These are phyloP conservation scores for Cladosporium sp. DNA, from an alignment of 2,329 filamentous ascomycete species.

Conservation along the genomic window DNA sequence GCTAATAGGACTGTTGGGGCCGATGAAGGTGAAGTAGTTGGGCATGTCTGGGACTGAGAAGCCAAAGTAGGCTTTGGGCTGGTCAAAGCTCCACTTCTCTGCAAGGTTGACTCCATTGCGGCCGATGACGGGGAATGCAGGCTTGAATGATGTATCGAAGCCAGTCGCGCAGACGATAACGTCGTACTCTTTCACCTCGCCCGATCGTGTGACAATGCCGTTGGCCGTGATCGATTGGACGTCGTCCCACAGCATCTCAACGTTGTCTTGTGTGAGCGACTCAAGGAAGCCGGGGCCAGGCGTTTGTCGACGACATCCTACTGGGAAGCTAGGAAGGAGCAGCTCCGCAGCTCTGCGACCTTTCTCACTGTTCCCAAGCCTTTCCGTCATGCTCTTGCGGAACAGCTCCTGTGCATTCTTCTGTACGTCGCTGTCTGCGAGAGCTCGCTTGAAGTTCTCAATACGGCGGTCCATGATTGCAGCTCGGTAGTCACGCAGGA, in stretches of 20 bases:
- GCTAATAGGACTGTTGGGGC: constrained; percentile 15
- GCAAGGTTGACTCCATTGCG: constrained; percentile 27
- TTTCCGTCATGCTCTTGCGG: constrained; percentile 4
- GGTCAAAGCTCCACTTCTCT: constrained; percentile 24
- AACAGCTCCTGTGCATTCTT: constrained; percentile 3
- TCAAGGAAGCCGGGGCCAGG: constrained; percentile 16
- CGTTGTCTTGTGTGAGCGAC: constrained; percentile 14
- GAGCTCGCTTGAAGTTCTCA: constrained; percentile 6
- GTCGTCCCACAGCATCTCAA: constrained; percentile 10
- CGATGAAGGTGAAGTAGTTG: constrained; percentile 24
- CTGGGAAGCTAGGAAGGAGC: constrained; percentile 13
- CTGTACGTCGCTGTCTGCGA: constrained; percentile 6
- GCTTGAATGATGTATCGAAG: constrained; percentile 35
- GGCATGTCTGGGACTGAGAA: constrained; percentile 28
- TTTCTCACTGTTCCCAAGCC: constrained; percentile 1
- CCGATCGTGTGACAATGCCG: constrained; percentile 1
- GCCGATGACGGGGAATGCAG: constrained; percentile 35
- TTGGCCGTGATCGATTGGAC: constrained; percentile 11
- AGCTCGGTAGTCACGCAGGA: background rate
- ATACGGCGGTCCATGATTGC: constrained; percentile 2
- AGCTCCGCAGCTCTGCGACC: constrained; percentile 1
- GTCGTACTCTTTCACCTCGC: constrained; percentile 33
- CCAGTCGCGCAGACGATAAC: constrained; percentile 46
- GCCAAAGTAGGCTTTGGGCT: constrained; percentile 26
- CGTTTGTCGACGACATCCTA: constrained; percentile 16